These are phyloP conservation scores for Leucosporidium creatinivorum DNA, from an alignment of 768 basidiomycete species.

Conservation along the genomic window DNA sequence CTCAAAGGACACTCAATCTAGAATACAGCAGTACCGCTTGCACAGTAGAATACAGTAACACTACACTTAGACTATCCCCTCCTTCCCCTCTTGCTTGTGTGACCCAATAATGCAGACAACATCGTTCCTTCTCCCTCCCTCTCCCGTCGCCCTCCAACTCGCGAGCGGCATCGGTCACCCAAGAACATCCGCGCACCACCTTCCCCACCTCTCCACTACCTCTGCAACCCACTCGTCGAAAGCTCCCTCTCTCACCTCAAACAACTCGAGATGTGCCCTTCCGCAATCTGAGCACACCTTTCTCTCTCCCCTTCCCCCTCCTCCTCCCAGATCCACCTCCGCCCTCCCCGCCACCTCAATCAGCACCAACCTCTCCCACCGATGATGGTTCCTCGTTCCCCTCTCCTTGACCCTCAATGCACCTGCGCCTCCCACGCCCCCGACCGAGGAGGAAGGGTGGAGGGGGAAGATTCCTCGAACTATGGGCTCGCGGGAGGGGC, in stretches of 20 bases:
- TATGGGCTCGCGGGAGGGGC: constrained; percentile 25
- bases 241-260: background rate
- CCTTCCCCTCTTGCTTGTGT: too few species aligned
- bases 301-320: too few species aligned
- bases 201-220: constrained; percentile 21
- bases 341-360: constrained; percentile 22
- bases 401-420: background rate
- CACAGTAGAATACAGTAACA: too few species aligned
- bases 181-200: constrained; percentile 17
- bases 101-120: too few species aligned
- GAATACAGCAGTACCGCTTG: too few species aligned
- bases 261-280: constrained; percentile 15
- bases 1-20: too few species aligned
- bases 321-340: background rate
- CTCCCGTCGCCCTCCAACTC: too few species aligned
- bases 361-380: constrained; percentile 27
- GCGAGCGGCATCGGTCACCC: background rate
- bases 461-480: constrained; percentile 14
- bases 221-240: constrained; percentile 12
- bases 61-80: too few species aligned
- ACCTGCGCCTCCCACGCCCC: background rate
- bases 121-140: too few species aligned
- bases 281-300: constrained; percentile 13
- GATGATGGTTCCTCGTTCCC: constrained; percentile 8
- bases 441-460: background rate